Evolutionary conservation across 1,139 yeast genomes (phyloP).

Genomic region (Pichia sp.): DNA sequence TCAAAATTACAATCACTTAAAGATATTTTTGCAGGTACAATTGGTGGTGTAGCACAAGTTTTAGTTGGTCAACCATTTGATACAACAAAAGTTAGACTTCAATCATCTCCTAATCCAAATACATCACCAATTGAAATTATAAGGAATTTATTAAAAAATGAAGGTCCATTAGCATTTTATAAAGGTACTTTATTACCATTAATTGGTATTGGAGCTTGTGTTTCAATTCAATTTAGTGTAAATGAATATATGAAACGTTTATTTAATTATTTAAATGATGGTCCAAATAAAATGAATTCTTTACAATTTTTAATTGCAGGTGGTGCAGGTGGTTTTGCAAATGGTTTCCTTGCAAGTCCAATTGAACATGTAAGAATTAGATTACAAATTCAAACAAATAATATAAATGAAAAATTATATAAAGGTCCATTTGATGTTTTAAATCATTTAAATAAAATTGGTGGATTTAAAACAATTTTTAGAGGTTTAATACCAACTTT

Average conservation of each 20-base stretch:
- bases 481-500: constrained; percentile 78
- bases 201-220: constrained; percentile 83
- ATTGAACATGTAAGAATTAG: constrained; percentile 91
- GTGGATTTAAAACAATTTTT: constrained; percentile 53
- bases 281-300: constrained; percentile 25
- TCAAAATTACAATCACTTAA: constrained; percentile 52
- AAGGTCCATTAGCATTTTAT: constrained; percentile 69
- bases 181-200: constrained; percentile 53
- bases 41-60: constrained; percentile 93
- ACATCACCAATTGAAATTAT: constrained; percentile 65
- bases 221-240: constrained; percentile 82
- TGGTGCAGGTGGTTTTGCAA: constrained; percentile 83
- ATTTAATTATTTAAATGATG: constrained; percentile 36
- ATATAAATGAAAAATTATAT: constrained; percentile 34
- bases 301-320: constrained; percentile 74
- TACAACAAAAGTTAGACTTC: constrained; percentile 86
- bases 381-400: constrained; percentile 70
- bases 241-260: constrained; percentile 89
- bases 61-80: constrained; percentile 96
- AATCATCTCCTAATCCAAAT: constrained; percentile 73
- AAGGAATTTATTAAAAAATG: constrained; percentile 58
- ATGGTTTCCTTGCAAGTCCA: constrained; percentile 82
- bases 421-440: constrained; percentile 81
- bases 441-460: constrained; percentile 45
- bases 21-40: constrained; percentile 84